phyloP scores from a whole-genome alignment of 345 rosid species.

The Excoecaria cochinchinensis region DNA sequence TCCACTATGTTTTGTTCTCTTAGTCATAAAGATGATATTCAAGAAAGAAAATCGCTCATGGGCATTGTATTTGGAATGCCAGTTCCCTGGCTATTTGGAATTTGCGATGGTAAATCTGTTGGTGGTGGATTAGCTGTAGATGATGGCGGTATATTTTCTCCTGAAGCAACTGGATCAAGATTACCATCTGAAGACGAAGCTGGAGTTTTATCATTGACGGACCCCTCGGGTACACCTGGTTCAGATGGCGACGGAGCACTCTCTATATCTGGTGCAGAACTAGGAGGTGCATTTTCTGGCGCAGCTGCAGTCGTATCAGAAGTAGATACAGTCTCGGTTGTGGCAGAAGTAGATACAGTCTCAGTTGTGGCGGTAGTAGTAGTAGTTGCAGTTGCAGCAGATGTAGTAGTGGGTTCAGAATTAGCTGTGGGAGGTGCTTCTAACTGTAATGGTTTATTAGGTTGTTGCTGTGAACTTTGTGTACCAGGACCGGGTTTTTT shows the following conservation, averaged over 20 bases:
- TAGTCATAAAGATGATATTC: background rate
- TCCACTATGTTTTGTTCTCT: background rate
- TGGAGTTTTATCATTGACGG: conserved; percentile 39
- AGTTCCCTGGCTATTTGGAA: conserved; percentile 30
- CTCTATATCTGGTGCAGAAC: conserved; percentile 12
- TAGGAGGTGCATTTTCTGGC: conserved; percentile 15
- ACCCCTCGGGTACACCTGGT: conserved; percentile 30
- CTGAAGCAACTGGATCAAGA: conserved; percentile 31
- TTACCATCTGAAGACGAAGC: conserved; percentile 30
- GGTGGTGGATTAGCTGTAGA: conserved; percentile 15
- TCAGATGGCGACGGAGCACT: conserved; percentile 33
- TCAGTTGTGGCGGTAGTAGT: conserved; percentile 21
- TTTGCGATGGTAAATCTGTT: conserved; percentile 21
- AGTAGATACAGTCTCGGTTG: conserved; percentile 21
- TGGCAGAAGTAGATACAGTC: background rate
- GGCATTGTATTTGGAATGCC: conserved; percentile 14
- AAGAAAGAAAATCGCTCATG: conserved; percentile 17
- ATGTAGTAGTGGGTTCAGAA: conserved; percentile 20
- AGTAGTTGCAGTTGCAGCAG: conserved; percentile 15
- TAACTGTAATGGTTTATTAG: conserved; percentile 49
- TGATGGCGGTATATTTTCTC: conserved; percentile 27
- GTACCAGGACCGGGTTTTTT: conserved; percentile 55
- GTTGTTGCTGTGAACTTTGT: conserved; percentile 54
- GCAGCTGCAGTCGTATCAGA: conserved; percentile 23
- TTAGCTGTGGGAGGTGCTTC: conserved; percentile 60